Evolutionary conservation across 768 basidiomycete genomes (phyloP).

Genomic region (Tubosaeta sp.): DNA sequence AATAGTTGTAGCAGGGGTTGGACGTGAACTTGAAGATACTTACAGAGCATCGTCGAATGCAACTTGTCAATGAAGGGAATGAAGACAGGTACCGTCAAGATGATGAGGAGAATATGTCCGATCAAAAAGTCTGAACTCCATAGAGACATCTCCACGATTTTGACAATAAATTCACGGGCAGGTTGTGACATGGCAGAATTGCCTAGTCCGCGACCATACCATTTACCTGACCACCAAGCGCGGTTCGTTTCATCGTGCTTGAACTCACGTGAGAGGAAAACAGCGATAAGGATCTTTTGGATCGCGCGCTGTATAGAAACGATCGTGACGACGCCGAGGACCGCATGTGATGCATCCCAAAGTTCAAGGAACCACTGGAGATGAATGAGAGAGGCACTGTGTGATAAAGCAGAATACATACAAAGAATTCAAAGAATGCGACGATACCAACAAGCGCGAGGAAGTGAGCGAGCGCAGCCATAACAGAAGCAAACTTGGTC

Average conservation of each 20-base stretch:
- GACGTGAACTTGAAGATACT: constrained; percentile 28
- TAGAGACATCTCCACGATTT: constrained; percentile 95
- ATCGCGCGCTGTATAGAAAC: constrained; percentile 89
- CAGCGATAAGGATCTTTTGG: constrained; percentile 90
- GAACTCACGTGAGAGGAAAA: constrained; percentile 94
- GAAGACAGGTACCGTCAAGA: constrained; percentile 78
- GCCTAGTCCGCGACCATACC: constrained; percentile 94
- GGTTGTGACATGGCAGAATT: constrained; percentile 92
- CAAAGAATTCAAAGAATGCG: constrained; percentile 95
- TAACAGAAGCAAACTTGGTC: constrained; percentile 84
- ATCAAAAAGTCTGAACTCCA: constrained; percentile 96
- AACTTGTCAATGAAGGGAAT: constrained; percentile 85
- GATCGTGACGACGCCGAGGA: constrained; percentile 86
- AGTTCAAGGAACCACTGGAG: constrained; percentile 90
- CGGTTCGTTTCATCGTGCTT: constrained; percentile 98
- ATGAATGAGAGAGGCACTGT: constrained; percentile 26
- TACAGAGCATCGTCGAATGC: constrained; percentile 92
- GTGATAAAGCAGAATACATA: constrained; percentile 40
- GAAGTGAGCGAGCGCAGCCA: constrained; percentile 90
- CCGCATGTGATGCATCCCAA: constrained; percentile 96
- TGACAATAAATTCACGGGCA: constrained; percentile 95
- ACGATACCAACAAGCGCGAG: constrained; percentile 76
- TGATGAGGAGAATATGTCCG: constrained; percentile 78
- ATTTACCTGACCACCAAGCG: constrained; percentile 99
- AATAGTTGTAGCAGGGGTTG: constrained; percentile 8